These are phyloP conservation scores for Trichoderma hamatum DNA, from an alignment of 2,329 filamentous ascomycete genomes.

Conservation along the genomic window DNA sequence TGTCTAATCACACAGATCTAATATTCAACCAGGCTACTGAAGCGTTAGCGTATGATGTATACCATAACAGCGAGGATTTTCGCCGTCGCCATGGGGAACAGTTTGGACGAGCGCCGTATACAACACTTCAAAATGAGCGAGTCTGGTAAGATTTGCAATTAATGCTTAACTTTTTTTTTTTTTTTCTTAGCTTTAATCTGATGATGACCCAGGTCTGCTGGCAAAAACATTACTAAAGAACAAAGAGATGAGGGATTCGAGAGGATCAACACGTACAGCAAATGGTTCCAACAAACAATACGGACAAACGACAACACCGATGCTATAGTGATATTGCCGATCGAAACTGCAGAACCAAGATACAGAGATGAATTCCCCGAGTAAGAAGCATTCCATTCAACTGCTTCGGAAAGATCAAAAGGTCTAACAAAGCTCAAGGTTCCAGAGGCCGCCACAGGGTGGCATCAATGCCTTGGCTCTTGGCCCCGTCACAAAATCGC, in stretches of 20 bases:
- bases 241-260: background rate
- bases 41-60: background rate
- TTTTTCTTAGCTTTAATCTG: background rate
- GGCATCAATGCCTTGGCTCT: background rate
- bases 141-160: background rate
- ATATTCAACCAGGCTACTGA: background rate
- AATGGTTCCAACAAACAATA: background rate
- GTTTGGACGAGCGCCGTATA: background rate
- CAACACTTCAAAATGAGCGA: background rate
- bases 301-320: background rate
- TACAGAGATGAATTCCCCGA: conserved; percentile 3
- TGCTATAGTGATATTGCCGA: background rate
- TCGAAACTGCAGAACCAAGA: background rate
- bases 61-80: conserved; percentile 1
- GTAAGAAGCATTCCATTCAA: background rate
- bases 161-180: too few relatives aligned
- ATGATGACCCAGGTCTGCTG: background rate
- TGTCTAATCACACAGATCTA: background rate
- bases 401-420: background rate
- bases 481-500: background rate
- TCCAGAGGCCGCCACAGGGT: background rate
- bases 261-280: background rate
- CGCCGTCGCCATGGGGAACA: background rate
- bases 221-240: background rate
- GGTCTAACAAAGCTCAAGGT: background rate